Evolutionary conservation across 1,284 basidiomycete species (phyloP).

Genomic region (Cryptococcus sp.): DNA sequence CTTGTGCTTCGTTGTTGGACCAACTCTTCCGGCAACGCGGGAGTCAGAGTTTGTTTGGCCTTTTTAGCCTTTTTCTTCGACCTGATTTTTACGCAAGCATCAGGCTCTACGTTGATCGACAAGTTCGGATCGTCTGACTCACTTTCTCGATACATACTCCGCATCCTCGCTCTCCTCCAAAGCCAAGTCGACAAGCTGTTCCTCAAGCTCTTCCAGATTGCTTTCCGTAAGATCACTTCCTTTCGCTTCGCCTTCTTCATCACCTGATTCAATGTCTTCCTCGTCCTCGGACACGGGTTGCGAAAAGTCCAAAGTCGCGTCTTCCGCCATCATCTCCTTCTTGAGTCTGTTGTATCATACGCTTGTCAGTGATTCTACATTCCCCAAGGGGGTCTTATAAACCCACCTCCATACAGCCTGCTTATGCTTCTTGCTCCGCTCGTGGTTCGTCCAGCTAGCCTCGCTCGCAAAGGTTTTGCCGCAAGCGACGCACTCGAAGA

Average conservation of each 20-base stretch:
- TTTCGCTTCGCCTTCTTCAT: constrained; percentile 26
- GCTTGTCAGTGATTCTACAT: neutral
- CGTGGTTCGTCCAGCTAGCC: constrained; percentile 94
- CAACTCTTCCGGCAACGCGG: neutral
- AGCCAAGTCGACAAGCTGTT: constrained; percentile 13
- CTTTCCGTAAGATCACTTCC: constrained; percentile 29
- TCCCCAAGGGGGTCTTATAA: neutral
- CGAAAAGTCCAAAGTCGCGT: constrained; percentile 23
- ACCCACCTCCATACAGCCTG: constrained; percentile 72
- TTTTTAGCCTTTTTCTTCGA: constrained; percentile 24
- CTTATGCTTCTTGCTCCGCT: constrained; percentile 92
- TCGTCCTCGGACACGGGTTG: constrained; percentile 13
- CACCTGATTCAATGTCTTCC: constrained; percentile 18
- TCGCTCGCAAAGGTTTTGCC: constrained; percentile 87
- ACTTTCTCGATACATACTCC: constrained; percentile 11
- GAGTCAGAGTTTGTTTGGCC: constrained; percentile 4
- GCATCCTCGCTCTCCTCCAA: constrained; percentile 17
- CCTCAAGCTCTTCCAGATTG: constrained; percentile 26
- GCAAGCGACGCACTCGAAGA: constrained; percentile 95
- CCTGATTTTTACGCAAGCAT: neutral
- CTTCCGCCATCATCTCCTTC: constrained; percentile 63
- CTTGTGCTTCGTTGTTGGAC: neutral
- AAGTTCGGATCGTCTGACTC: constrained; percentile 11
- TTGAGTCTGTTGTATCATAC: constrained; percentile 57
- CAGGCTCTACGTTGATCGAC: neutral